A percentile compares a stretch with the other conserved stretches of the same genome.
phyloP scores from a whole-genome alignment of 2,329 filamentous ascomycete species.

The Alternaria atra region DNA sequence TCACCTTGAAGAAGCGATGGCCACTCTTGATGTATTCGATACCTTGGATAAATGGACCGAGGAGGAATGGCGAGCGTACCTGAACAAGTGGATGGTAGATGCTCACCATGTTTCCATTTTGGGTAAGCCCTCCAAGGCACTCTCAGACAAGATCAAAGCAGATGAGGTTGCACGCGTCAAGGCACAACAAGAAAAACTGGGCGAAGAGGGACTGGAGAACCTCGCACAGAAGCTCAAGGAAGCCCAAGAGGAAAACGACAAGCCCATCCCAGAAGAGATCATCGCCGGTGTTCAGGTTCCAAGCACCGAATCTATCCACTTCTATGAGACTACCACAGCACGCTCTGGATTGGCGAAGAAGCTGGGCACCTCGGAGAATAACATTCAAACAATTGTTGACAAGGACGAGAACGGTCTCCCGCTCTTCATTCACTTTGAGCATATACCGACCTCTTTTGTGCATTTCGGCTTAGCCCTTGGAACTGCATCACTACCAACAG shows the following conservation, averaged over 20 bases:
- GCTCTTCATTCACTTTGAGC: constrained; percentile 95
- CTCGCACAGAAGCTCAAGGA: constrained; percentile 79
- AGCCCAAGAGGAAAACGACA: constrained; percentile 88
- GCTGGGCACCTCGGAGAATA: constrained; percentile 72
- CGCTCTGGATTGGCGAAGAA: constrained; percentile 79
- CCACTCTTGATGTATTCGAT: constrained; percentile 65
- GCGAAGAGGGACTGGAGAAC: constrained; percentile 79
- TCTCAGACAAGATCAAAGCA: constrained; percentile 81
- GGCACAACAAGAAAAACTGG: constrained; percentile 79
- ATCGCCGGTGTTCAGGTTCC: constrained; percentile 85
- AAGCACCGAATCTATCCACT: constrained; percentile 88
- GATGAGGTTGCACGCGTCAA: constrained; percentile 82
- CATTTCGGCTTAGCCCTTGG: constrained; percentile 83
- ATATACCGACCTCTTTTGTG: constrained; percentile 92
- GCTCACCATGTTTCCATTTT: constrained; percentile 88
- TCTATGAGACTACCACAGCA: constrained; percentile 87
- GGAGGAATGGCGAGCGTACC: constrained; percentile 80
- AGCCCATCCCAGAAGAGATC: constrained; percentile 82
- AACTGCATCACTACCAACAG: constrained; percentile 77
- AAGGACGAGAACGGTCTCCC: constrained; percentile 70
- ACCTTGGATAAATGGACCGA: constrained; percentile 81
- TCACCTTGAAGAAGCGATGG: constrained; percentile 53
- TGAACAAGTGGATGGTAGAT: constrained; percentile 85
- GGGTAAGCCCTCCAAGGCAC: constrained; percentile 81
- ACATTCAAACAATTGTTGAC: constrained; percentile 80